Base-by-base conservation (phyloP, 768 basidiomycete species). In the Boletus coccyginus region DNA sequence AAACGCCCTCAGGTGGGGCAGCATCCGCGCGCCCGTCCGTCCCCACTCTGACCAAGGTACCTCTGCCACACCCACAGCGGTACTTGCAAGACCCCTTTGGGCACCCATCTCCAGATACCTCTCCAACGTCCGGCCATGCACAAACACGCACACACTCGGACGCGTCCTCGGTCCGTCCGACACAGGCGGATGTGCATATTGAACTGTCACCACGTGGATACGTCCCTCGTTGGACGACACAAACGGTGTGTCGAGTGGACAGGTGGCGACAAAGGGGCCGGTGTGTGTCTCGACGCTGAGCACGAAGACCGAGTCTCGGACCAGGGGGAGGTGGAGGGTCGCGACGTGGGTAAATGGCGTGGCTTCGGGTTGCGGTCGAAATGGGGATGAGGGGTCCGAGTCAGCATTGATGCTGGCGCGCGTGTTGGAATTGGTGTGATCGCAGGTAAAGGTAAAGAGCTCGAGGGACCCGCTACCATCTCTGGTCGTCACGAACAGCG, bases 31-130 rank as follows among this genome's bases (percentile, higher is more conserved):
- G 11, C 73, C 57, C 6, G 46, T 46, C 4, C 60, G 72, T 7
- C 77, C 78, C 79, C 78, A 80, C 27, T 64, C 65, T 2, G 61
- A 56, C 78, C 78, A 80, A 1, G 58, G 62, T 21, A 72, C 60
- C 13, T 53, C 41, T 35, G 42, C 17, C 38, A 13, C 21, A n/a
- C 16, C 43, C 21, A 9, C 7, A 21, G 32, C 4, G 14, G 17
- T 27, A 14, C 3, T 53, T 21, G 36, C 21, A 12, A 14, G 10
- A 1, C 44, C 33, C 50, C 44, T n/a, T 27, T 27, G 27, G 27
- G 27, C 27, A 5, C 27, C 27, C 27, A 27, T 27, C 47, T 46
- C 39, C 57, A 70, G 4, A 27, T 50, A 67, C 1, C 52, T 38
- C 31, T 71, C 58, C 35, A 78, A 45, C 19, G 61, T 53, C 27